Evolutionary conservation across 805 yeast species (phyloP).

Genomic region (Hanseniaspora meyeri): DNA sequence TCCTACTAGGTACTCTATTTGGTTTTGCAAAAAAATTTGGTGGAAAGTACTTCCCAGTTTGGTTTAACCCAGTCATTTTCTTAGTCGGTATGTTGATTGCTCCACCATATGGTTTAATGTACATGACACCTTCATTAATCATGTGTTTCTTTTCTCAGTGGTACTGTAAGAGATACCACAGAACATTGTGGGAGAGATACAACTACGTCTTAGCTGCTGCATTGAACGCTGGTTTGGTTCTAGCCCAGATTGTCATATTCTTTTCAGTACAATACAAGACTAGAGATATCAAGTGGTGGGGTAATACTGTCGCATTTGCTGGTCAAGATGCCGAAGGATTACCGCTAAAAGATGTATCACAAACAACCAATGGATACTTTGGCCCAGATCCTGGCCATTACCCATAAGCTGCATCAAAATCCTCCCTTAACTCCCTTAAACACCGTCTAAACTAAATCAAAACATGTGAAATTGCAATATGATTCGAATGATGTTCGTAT

Average conservation of each 20-base stretch:
- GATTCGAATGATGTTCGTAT: no score
- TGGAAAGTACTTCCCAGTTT: conserved; percentile 22
- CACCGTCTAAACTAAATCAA: no score
- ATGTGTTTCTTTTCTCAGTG: conserved; percentile 35
- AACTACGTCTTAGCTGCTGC: conserved; percentile 49
- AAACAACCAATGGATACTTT: no score
- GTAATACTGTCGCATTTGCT: conserved; percentile 34
- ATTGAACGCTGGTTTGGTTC: conserved; percentile 51
- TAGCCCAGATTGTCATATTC: conserved; percentile 44
- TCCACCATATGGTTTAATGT: conserved; percentile 40
- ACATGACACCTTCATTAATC: conserved; percentile 24
- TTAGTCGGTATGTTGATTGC: conserved; percentile 41
- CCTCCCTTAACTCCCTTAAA: no score
- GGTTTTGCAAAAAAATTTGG: conserved; percentile 23
- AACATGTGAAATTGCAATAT: no score
- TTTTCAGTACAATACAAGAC: no score
- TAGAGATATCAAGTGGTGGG: conserved; percentile 47
- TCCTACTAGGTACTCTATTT: conserved; percentile 26
- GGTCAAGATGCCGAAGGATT: conserved; percentile 11
- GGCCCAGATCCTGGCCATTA: no score
- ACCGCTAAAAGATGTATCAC: no score
- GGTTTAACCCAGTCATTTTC: conserved; percentile 41
- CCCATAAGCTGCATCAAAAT: no score
- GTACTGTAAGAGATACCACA: conserved; percentile 35
- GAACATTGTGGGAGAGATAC: conserved; percentile 48